Percentiles rank a stretch among this genome's conserved stretches.
These are phyloP conservation scores for Luffa acutangula DNA, from an alignment of 306 rosid genomes.

Conservation along the genomic window DNA sequence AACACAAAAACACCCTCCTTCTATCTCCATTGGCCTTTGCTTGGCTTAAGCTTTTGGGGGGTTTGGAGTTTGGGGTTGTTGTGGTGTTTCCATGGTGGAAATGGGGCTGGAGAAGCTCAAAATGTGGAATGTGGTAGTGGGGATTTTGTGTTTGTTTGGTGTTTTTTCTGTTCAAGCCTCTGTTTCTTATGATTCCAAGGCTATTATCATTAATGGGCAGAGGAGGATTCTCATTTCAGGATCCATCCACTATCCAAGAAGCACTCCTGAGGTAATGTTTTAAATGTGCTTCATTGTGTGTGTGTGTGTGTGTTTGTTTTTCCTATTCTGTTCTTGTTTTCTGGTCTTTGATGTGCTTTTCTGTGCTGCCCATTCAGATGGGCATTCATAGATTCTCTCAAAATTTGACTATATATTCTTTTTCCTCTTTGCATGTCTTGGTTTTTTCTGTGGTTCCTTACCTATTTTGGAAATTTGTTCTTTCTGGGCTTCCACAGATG, in stretches of 20 bases:
- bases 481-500: slow-evolving; percentile 47
- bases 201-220: slow-evolving; percentile 83
- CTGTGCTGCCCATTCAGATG: slow-evolving; percentile 17
- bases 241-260: slow-evolving; percentile 97
- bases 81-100: slow-evolving; percentile 10
- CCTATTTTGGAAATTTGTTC: not conserved
- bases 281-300: slow-evolving; percentile 35
- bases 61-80: not conserved
- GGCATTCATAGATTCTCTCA: slow-evolving; percentile 17
- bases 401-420: not conserved
- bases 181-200: slow-evolving; percentile 73
- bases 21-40: slow-evolving; percentile 3
- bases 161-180: slow-evolving; percentile 46
- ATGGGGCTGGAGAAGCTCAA: slow-evolving; percentile 56
- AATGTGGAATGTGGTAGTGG: slow-evolving; percentile 57
- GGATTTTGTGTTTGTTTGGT: slow-evolving; percentile 23
- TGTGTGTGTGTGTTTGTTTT: not conserved
- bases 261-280: slow-evolving; percentile 76
- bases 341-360: not conserved
- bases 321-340: not conserved
- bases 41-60: slow-evolving; percentile 1
- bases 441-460: not conserved
- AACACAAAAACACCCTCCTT: slow-evolving; percentile 24
- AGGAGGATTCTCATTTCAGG: slow-evolving; percentile 89
- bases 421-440: not conserved